These are phyloP conservation scores for Claviceps sp. DNA, from an alignment of 2,329 filamentous ascomycete species.

Conservation along the genomic window DNA sequence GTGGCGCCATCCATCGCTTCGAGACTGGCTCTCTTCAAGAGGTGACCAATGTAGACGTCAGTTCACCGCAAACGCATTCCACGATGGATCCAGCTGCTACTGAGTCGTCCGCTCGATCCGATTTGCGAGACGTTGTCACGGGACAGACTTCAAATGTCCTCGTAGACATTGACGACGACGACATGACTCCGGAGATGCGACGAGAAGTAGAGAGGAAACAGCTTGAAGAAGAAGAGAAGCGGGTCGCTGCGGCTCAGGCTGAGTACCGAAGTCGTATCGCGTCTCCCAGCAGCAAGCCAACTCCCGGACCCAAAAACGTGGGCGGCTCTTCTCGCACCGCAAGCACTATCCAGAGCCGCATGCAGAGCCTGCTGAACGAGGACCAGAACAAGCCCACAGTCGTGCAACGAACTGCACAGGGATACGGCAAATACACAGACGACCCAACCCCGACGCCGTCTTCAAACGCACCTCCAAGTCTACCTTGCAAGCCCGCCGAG, in stretches of 20 bases:
- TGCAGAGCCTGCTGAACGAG: conserved; percentile 74
- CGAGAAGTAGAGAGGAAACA: conserved; percentile 76
- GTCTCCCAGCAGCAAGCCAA: conserved; percentile 22
- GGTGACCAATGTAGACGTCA: conserved; percentile 11
- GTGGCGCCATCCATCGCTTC: conserved; percentile 86
- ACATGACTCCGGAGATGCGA: conserved; percentile 74
- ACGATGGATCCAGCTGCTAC: background rate
- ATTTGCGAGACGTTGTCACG: conserved; percentile 7
- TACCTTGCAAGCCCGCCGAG: conserved; percentile 35
- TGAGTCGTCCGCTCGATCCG: background rate
- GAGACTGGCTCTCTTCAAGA: conserved; percentile 40
- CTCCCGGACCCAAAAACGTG: conserved; percentile 38
- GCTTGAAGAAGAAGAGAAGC: conserved; percentile 75
- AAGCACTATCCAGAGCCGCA: conserved; percentile 74
- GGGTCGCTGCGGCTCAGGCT: conserved; percentile 77
- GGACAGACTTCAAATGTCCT: conserved; percentile 49
- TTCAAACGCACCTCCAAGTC: conserved; percentile 27
- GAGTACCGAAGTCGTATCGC: conserved; percentile 68
- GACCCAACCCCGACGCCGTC: conserved; percentile 21
- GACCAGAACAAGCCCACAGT: conserved; percentile 47
- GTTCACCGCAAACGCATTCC: conserved; percentile 17
- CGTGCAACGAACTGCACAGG: conserved; percentile 62
- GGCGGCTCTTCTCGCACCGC: conserved; percentile 53
- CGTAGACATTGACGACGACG: conserved; percentile 47
- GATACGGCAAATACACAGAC: conserved; percentile 79